A percentile compares a stretch with the other conserved stretches of the same genome.
These are phyloP conservation scores for Didymella segeticola DNA, from an alignment of 2,329 filamentous ascomycete species.

Conservation along the genomic window DNA sequence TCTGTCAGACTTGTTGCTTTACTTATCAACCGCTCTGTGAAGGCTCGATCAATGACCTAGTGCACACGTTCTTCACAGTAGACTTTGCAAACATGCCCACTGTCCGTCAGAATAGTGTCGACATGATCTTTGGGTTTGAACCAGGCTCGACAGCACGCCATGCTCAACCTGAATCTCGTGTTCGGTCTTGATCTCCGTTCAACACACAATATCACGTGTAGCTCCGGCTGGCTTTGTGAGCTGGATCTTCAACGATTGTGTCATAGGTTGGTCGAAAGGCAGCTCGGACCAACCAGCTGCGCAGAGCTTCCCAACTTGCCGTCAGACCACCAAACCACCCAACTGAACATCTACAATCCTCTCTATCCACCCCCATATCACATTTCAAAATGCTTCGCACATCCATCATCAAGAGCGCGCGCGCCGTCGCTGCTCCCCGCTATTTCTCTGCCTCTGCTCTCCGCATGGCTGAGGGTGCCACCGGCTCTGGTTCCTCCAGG, in stretches of 20 bases:
- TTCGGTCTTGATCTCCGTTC: not conserved
- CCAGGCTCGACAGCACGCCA: not conserved
- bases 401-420: conserved; percentile 50
- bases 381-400: conserved; percentile 46
- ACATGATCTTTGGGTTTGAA: too few relatives aligned
- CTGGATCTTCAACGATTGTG: conserved; percentile 1
- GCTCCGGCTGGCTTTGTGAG: too few relatives aligned
- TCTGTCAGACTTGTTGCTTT: not conserved
- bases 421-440: conserved; percentile 46
- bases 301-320: conserved; percentile 4
- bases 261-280: not conserved
- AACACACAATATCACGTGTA: not conserved
- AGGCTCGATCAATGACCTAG: not conserved
- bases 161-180: not conserved
- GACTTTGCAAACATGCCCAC: not conserved
- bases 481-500: conserved; percentile 52
- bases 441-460: conserved; percentile 53
- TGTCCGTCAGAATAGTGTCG: too few relatives aligned
- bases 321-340: conserved; percentile 8
- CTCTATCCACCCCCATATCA: conserved; percentile 6
- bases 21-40: not conserved
- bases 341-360: conserved; percentile 16
- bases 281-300: not conserved
- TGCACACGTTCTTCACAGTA: not conserved
- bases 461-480: conserved; percentile 55